A percentile compares a stretch with the other conserved stretches of the same genome.
Evolutionary conservation across 257 asterid genomes (phyloP).

Genomic region (Solanum tarijense): DNA sequence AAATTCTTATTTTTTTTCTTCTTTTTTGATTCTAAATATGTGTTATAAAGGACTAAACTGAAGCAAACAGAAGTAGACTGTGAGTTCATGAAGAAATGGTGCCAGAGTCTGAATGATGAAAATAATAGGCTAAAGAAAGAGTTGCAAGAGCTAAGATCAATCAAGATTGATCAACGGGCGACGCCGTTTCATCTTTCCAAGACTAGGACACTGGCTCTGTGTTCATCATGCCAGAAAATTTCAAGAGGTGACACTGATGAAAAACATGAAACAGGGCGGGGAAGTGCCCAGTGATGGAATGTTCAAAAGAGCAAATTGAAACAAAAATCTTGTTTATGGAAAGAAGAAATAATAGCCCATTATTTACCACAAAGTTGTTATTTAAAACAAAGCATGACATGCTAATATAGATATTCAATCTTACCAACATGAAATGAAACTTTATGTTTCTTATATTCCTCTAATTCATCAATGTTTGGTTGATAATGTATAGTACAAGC

Average conservation of each 20-base stretch:
- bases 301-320: not conserved
- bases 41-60: conserved; percentile 53
- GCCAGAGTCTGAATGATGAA: conserved; percentile 45
- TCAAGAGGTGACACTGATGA: not conserved
- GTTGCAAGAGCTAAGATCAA: conserved; percentile 38
- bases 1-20: not conserved
- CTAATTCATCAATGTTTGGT: not conserved
- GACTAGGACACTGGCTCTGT: not conserved
- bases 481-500: not conserved
- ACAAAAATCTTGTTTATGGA: not conserved
- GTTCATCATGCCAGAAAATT: conserved; percentile 12
- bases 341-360: not conserved
- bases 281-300: not conserved
- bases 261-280: not conserved
- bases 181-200: not conserved
- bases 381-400: not conserved
- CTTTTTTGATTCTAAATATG: not conserved
- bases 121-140: conserved; percentile 49
- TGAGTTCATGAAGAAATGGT: conserved; percentile 53
- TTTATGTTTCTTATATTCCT: not conserved
- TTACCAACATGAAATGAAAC: not conserved
- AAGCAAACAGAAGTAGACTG: conserved; percentile 74
- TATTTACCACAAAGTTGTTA: not conserved
- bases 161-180: conserved; percentile 4
- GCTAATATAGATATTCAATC: not conserved